These are phyloP conservation scores for Cladophialophora chaetospira DNA, from an alignment of 2,329 filamentous ascomycete genomes.

Conservation along the genomic window DNA sequence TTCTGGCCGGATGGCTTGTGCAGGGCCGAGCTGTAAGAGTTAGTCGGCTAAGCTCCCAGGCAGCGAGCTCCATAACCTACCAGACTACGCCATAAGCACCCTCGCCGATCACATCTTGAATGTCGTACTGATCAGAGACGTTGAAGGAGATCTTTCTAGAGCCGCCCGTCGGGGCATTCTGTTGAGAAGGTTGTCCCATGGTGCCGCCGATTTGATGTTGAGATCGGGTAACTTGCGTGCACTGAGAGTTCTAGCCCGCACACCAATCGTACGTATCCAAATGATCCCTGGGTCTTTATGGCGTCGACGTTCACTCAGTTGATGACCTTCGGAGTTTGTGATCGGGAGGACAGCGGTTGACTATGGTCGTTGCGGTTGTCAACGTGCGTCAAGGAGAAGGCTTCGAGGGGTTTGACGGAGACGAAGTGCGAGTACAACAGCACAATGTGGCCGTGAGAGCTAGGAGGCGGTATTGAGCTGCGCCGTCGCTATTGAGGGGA, in stretches of 20 bases:
- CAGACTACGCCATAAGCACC: constrained; percentile 98
- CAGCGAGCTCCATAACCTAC: constrained; percentile 57
- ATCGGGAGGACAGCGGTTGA: no score
- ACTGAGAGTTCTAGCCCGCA: neutral
- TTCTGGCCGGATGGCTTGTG: constrained; percentile 98
- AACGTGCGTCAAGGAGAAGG: no score
- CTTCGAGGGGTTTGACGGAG: neutral
- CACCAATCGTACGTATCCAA: neutral
- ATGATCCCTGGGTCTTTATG: neutral
- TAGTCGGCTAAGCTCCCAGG: constrained; percentile 3
- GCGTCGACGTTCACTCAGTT: neutral
- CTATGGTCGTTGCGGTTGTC: neutral
- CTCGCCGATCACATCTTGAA: constrained; percentile 98
- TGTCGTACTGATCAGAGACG: constrained; percentile 98
- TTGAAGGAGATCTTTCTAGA: constrained; percentile 98
- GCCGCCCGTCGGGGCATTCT: constrained; percentile 56
- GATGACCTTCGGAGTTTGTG: neutral
- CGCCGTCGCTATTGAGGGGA: neutral
- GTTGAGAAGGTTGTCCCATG: constrained; percentile 48
- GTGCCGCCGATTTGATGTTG: no score
- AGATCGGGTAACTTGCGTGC: no score
- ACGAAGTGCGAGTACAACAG: neutral
- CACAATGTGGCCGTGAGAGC: neutral
- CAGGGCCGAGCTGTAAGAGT: constrained; percentile 75
- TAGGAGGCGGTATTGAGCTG: neutral